Evolutionary conservation across 2,329 filamentous ascomycete species (phyloP), one percentile per base, ranked within the genome.

Genomic region (Sporothrix mexicana): DNA sequence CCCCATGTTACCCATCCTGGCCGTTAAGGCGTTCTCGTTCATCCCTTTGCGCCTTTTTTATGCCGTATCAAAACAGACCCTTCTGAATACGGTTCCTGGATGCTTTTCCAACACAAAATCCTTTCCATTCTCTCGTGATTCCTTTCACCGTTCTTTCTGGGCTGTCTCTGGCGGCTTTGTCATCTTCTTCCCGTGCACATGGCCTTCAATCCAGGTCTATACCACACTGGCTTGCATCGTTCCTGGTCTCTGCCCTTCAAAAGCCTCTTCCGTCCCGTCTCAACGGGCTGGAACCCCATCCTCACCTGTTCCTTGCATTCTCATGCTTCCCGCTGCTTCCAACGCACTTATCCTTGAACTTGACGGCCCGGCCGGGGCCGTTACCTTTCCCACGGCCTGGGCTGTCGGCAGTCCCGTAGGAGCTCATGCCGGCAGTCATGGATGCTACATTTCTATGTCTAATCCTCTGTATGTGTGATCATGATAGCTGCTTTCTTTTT

Each of bases 81-180:
- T 45, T n/a, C 15, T 23, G 4, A 23, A n/a, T 7, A 20, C 2
- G 10, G 13, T 6, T 43, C 23, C 6, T 45, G 59, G 36, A 41
- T 64, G 36, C 59, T 45, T 45, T 45, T 20, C 59, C 17, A 45
- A 64, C 36, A 45, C 17, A 64, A 45, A 64, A 45, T 64, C 59
- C 36, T 62, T 45, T 41, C n/a, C 23, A 36, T 61, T 25, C 30
- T 61, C 55, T 61, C 3, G 30, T 36, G 30, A 7, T 36, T 36
- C 30, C 30, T 36, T 7, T 30, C 30, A 36, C 25, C 25, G 10
- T 25, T 8, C 6, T 36, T 25, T 61, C 55, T 7, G 55, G 13
- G 23, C 23, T 30, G 17, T 36, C 55, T 36, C 55, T 30, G 55
- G 23, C 17, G 15, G 5, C 36, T 7, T 36, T 61, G 23, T 15